Conservation (phyloP, 129 eudicot species). For the Cynara cardunculus region DNA sequence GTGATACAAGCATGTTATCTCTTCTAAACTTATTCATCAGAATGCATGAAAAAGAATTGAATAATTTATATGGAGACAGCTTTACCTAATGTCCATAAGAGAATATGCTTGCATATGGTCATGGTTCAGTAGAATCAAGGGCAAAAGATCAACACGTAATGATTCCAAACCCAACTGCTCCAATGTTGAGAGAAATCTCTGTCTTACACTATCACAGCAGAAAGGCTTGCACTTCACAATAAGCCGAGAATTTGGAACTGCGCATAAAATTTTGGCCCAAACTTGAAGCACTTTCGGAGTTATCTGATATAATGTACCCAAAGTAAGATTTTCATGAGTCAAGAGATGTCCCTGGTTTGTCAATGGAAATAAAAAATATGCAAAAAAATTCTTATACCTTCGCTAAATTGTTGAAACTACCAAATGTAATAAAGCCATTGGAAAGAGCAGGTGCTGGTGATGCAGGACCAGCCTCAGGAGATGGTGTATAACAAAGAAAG, state of each 20-base stretch:
- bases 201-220: slow-evolving; percentile 86
- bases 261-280: slow-evolving; percentile 85
- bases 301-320: slow-evolving; percentile 44
- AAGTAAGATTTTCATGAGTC: neutral
- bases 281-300: slow-evolving; percentile 93
- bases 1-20: neutral
- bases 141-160: slow-evolving; percentile 90
- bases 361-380: neutral
- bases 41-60: neutral
- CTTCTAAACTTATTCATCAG: neutral
- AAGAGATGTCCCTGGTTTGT: slow-evolving; percentile 9
- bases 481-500: slow-evolving; percentile 91
- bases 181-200: slow-evolving; percentile 73
- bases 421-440: slow-evolving; percentile 89
- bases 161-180: slow-evolving; percentile 97
- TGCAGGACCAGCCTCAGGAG: slow-evolving; percentile 90
- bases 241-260: slow-evolving; percentile 93
- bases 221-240: slow-evolving; percentile 95
- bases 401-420: slow-evolving; percentile 95
- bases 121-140: slow-evolving; percentile 85
- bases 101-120: slow-evolving; percentile 99
- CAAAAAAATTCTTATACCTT: slow-evolving; percentile 50
- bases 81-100: slow-evolving; percentile 96
- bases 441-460: slow-evolving; percentile 85
- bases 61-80: neutral